Evolutionary conservation across 371 early-diverging fungal species (phyloP), one percentile per base, ranked within the genome.

Genomic region (Circinella minor): DNA sequence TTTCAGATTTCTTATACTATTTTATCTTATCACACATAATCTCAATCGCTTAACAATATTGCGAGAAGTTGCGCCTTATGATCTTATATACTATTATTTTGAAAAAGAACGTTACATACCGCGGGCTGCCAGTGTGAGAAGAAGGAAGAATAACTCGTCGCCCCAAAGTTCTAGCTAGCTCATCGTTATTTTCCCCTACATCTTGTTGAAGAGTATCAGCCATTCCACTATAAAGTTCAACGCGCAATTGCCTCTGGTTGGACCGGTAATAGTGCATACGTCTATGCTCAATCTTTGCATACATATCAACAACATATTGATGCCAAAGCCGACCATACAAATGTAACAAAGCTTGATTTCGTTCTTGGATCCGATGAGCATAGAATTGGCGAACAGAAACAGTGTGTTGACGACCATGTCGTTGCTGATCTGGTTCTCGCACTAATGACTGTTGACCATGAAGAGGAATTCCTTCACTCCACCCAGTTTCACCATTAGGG

Each of bases 401-500:
- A 38, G 63, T 63, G 38, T 47, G 7, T 9, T 38, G 63, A 11
- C 47, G 47, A 10, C 63, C 47, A 38, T 63, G 63, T 4, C 63
- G 63, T 11, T 15, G 63, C 8, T 27, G 34, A 34, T 60, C 36
- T 17, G 36, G 13, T 39, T 27, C 27, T 27, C 27, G 43, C 43
- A 43, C 18, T 37, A 63, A 39, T 47, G 10, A 5, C 15, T 15
- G 36, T 5, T 36, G 61, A 38, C 18, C 37, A 15, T 9, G 63
- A 63, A 43, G 46, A 38, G 15, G 46, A 9, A 63, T 38, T 14
- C 47, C 27, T 38, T 18, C 36, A 7, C 47, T 18, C 67, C 67
- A 67, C 5, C 61, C 67, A 18, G n/a, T 55, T 13, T 67, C 60
- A 48, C 48, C 67, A 34, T 27, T 39, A 60, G 59, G 67, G 46